Conservation (phyloP, 225 moss, liverwort and hornwort species). For the Ulota crispa region DNA sequence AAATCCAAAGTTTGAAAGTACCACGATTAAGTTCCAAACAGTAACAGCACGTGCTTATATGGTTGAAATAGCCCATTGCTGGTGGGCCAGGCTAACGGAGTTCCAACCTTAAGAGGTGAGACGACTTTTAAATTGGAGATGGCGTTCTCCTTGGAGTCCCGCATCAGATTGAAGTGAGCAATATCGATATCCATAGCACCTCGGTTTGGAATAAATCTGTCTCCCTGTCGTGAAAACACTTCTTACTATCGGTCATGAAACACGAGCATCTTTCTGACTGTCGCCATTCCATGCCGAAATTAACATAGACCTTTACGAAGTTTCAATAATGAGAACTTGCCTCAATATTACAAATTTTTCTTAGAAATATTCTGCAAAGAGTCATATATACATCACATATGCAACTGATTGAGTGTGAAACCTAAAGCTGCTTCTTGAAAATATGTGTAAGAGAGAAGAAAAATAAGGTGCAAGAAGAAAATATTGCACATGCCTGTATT, state of each 20-base stretch:
- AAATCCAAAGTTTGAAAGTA: not conserved
- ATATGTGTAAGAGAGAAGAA: not conserved
- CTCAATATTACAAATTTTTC: not conserved
- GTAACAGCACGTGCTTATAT: not conserved
- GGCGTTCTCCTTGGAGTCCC: conserved; percentile 33
- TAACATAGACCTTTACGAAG: not conserved
- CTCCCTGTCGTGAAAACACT: conserved; percentile 24
- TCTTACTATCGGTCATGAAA: conserved; percentile 12
- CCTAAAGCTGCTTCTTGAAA: not conserved
- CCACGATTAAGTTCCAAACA: not conserved
- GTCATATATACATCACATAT: not conserved
- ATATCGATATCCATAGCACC: conserved; percentile 40
- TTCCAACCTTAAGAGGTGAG: conserved; percentile 38
- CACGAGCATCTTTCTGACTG: not conserved
- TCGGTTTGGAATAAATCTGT: conserved; percentile 43
- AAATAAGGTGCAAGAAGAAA: not conserved
- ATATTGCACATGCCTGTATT: conserved; percentile 16
- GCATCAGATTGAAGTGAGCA: conserved; percentile 36
- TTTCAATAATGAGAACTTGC: not conserved
- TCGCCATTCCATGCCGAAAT: not conserved
- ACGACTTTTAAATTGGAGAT: conserved; percentile 37
- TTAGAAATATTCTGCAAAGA: not conserved
- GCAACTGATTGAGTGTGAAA: not conserved
- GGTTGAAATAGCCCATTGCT: not conserved
- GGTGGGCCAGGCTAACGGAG: not conserved